phyloP scores from a whole-genome alignment of 768 basidiomycete species.

The Lentinula edodes region DNA sequence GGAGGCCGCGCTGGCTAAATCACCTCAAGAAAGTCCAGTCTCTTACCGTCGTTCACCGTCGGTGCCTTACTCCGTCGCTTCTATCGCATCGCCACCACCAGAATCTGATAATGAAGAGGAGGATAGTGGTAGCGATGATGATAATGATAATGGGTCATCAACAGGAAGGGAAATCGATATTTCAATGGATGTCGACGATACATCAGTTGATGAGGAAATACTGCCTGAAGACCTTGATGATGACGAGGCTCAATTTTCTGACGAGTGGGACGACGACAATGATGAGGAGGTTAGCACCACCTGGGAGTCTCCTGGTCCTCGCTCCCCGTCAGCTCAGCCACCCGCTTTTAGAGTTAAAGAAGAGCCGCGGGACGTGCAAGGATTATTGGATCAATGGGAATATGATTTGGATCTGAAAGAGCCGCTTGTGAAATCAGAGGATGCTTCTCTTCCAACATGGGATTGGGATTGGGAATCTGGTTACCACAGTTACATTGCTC shows the following conservation, averaged over 20 bases:
- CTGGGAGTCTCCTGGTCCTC: constrained; percentile 39
- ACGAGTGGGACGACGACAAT: constrained; percentile 21
- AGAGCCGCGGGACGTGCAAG: constrained; percentile 57
- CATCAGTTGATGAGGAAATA: neutral
- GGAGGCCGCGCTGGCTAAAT: neutral
- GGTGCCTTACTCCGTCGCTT: constrained; percentile 33
- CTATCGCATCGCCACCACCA: constrained; percentile 61
- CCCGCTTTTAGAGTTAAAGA: constrained; percentile 39
- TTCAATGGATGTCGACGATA: neutral
- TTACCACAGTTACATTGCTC: constrained; percentile 17
- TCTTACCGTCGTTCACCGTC: constrained; percentile 42
- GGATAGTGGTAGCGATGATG: neutral
- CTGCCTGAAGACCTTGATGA: neutral
- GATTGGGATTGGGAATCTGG: constrained; percentile 40
- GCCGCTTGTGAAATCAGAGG: constrained; percentile 3
- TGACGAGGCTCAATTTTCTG: neutral
- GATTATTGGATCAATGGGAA: constrained; percentile 69
- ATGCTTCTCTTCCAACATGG: constrained; percentile 21
- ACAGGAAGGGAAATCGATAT: neutral
- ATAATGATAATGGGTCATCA: neutral
- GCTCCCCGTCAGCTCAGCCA: constrained; percentile 54
- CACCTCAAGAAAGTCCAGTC: neutral
- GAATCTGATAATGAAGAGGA: constrained; percentile 52
- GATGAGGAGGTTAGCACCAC: constrained; percentile 27
- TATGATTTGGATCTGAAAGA: constrained; percentile 43